Conservation (phyloP, 129 eudicot genomes). For the Lactuca sativa region DNA sequence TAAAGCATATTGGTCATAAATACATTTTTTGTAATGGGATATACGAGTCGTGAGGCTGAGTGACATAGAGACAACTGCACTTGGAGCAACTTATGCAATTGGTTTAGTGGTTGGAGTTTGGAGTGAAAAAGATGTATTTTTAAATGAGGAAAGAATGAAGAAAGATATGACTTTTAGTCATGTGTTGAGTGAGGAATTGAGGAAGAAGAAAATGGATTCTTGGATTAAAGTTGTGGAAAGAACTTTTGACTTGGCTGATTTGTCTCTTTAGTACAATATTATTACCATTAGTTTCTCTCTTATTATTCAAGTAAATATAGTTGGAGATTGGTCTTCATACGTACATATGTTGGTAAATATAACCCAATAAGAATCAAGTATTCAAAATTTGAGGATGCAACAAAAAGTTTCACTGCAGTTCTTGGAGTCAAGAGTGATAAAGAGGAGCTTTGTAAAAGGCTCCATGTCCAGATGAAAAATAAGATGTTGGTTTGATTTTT, state of each 20-base stretch:
- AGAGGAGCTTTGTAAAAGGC: too few relatives aligned
- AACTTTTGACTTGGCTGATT: conserved; percentile 93
- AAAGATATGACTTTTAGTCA: conserved; percentile 57
- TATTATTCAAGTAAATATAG: too few relatives aligned
- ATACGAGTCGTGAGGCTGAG: conserved; percentile 84
- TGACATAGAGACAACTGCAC: conserved; percentile 89
- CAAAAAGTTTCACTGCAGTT: too few relatives aligned
- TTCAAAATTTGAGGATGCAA: too few relatives aligned
- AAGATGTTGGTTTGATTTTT: too few relatives aligned
- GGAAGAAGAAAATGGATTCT: conserved; percentile 86
- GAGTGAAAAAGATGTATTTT: conserved; percentile 72
- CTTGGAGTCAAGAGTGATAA: too few relatives aligned
- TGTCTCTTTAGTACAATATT: conserved; percentile 41
- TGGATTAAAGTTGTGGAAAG: conserved; percentile 93
- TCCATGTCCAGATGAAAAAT: too few relatives aligned
- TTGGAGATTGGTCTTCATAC: too few relatives aligned
- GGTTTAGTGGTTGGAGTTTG: conserved; percentile 91
- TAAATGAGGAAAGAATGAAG: conserved; percentile 66
- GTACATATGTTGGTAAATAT: too few relatives aligned
- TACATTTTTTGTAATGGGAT: conserved; percentile 33
- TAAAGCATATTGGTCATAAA: neutral
- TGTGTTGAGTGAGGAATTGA: conserved; percentile 47
- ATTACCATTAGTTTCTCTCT: too few relatives aligned
- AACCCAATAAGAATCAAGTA: too few relatives aligned
- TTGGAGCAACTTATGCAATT: conserved; percentile 95